A percentile compares a stretch with the other conserved stretches of the same genome.
Evolutionary conservation across 1,139 yeast species (phyloP).

Genomic region (Candida sojae): DNA sequence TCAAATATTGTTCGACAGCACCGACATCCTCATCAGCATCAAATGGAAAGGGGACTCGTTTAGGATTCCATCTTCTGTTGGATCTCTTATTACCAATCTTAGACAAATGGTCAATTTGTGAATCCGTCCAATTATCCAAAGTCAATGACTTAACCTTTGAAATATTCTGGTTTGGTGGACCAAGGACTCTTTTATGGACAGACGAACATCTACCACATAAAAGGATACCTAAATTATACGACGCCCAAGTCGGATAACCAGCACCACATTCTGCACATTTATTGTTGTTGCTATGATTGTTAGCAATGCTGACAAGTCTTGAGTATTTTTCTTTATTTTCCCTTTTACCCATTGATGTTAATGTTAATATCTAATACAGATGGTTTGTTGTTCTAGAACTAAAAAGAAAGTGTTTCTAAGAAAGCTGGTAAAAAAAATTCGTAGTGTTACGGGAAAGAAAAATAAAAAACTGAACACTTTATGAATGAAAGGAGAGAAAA

Average conservation of each 20-base stretch:
- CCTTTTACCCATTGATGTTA: constrained; percentile 10
- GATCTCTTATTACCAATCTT: constrained; percentile 68
- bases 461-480: neutral
- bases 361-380: neutral
- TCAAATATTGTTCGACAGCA: constrained; percentile 51
- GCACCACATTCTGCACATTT: constrained; percentile 76
- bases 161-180: constrained; percentile 46
- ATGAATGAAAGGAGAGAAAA: neutral
- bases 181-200: constrained; percentile 70
- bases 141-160: constrained; percentile 81
- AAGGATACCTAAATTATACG: constrained; percentile 57
- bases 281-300: constrained; percentile 46
- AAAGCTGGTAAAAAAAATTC: neutral
- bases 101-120: constrained; percentile 58
- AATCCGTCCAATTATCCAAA: constrained; percentile 73
- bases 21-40: constrained; percentile 63
- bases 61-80: constrained; percentile 64
- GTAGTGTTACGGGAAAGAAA: neutral
- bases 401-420: neutral
- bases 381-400: neutral
- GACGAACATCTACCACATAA: constrained; percentile 81
- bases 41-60: constrained; percentile 64
- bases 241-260: constrained; percentile 61
- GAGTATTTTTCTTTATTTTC: constrained; percentile 26
- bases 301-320: constrained; percentile 47